Evolutionary conservation across 2,329 filamentous ascomycete species (phyloP).

Genomic region (Aspergillus pseudonomiae): DNA sequence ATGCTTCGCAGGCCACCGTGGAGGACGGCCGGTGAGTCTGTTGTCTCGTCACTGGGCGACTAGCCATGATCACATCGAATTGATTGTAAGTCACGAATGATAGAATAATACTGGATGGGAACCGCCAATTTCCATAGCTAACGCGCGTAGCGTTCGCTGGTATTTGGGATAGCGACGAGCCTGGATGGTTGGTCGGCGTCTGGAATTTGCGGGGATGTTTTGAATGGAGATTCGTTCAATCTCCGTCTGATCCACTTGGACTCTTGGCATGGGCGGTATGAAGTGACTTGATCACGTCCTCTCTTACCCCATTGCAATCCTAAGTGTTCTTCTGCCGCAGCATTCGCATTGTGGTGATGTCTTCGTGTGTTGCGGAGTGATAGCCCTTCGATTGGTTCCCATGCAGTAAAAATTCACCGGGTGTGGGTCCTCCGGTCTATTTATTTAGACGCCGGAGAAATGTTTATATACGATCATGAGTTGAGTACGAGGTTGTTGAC

Average conservation of each 20-base stretch:
- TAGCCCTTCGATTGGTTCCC: neutral
- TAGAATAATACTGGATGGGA: neutral
- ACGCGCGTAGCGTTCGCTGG: too few relatives aligned
- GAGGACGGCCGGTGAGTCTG: neutral
- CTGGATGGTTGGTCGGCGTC: neutral
- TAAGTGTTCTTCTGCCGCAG: too few relatives aligned
- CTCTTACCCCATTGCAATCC: neutral
- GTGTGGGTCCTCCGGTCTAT: constrained; percentile 4
- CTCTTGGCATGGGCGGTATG: neutral
- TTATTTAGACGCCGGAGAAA: constrained; percentile 13
- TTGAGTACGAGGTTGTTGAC: neutral
- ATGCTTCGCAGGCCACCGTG: constrained; percentile 28
- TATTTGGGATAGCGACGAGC: neutral
- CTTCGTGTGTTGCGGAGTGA: neutral
- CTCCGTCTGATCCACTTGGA: neutral
- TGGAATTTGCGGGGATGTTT: too few relatives aligned
- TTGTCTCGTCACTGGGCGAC: neutral
- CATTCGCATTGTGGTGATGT: too few relatives aligned
- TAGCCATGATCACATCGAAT: neutral
- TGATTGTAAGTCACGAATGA: too few relatives aligned
- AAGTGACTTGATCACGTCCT: too few relatives aligned
- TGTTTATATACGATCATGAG: neutral
- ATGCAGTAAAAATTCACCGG: neutral
- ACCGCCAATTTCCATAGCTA: neutral
- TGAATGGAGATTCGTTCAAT: neutral